Percentiles rank a stretch among this genome's conserved stretches.
These are phyloP conservation scores for Peterozyma toletana DNA, from an alignment of 805 yeast genomes.

Conservation along the genomic window DNA sequence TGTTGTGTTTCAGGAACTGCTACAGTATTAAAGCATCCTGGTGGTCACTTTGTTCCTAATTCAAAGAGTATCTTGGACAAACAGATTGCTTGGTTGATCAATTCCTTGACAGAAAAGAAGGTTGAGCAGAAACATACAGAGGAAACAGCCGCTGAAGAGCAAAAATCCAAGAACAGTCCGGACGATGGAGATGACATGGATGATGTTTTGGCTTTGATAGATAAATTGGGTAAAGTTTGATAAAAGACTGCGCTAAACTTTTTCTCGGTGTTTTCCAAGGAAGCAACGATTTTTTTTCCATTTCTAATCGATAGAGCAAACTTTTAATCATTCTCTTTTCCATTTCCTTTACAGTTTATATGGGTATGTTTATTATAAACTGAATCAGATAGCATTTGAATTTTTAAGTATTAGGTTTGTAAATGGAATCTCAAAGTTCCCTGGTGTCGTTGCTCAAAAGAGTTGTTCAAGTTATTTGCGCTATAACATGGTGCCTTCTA, in stretches of 20 bases:
- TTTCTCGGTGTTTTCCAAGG: no score
- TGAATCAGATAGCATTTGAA: no score
- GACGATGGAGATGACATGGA: constrained; percentile 13
- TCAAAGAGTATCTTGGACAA: constrained; percentile 40
- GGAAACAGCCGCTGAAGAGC: neutral
- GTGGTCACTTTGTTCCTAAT: constrained; percentile 96
- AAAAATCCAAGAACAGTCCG: constrained; percentile 5
- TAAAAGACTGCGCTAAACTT: no score
- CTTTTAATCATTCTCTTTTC: no score
- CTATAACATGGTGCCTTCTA: constrained; percentile 78
- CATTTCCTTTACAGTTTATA: no score
- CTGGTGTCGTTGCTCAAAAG: constrained; percentile 19
- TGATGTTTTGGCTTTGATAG: constrained; percentile 18
- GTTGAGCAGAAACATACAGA: constrained; percentile 1
- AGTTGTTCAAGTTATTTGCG: constrained; percentile 57
- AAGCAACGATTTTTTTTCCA: no score
- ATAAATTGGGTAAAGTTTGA: constrained; percentile 21
- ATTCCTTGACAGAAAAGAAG: constrained; percentile 10
- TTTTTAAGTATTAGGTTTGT: no score
- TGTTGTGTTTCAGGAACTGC: constrained; percentile 40
- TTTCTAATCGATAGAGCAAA: no score
- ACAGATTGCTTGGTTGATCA: constrained; percentile 26
- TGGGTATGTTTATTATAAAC: no score
- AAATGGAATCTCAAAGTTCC: neutral
- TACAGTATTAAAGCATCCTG: constrained; percentile 68